Conservation (phyloP, 768 basidiomycete genomes). For the Mrakia hoshinonis region DNA sequence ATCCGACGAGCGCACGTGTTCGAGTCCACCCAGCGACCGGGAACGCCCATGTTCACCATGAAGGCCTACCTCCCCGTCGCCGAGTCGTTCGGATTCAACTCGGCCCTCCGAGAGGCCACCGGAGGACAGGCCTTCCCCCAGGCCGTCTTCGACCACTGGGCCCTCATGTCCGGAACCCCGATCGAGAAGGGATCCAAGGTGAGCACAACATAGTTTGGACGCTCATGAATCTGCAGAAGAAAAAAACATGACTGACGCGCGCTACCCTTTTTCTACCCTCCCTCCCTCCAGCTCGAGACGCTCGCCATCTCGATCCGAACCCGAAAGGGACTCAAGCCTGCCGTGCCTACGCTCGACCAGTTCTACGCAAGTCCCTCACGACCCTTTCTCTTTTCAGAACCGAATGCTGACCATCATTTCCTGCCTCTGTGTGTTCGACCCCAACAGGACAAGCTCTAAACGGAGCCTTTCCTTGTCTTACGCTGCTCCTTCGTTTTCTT, state of each 20-base stretch:
- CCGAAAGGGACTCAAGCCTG: conserved; percentile 96
- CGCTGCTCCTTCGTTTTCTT: too few relatives aligned
- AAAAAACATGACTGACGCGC: too few relatives aligned
- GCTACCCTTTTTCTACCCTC: conserved; percentile 35
- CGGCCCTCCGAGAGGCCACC: conserved; percentile 82
- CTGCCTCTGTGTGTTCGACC: too few relatives aligned
- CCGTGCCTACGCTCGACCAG: conserved; percentile 52
- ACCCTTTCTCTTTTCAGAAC: background rate
- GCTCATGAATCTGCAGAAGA: too few relatives aligned
- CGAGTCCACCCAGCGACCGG: conserved; percentile 89
- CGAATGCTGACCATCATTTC: too few relatives aligned
- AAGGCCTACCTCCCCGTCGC: conserved; percentile 56
- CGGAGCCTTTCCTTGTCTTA: too few relatives aligned
- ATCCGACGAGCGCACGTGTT: conserved; percentile 97
- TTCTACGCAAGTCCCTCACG: conserved; percentile 79
- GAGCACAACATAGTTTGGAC: too few relatives aligned
- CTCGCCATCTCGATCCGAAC: conserved; percentile 70
- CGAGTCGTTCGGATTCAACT: conserved; percentile 84
- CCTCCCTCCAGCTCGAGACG: conserved; percentile 56
- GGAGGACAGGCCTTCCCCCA: conserved; percentile 98
- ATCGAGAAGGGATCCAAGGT: conserved; percentile 56
- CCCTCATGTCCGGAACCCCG: conserved; percentile 49
- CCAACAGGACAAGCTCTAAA: too few relatives aligned
- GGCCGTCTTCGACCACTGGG: conserved; percentile 50
- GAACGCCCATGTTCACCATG: conserved; percentile 99